phyloP scores from a whole-genome alignment of 257 asterid genomes.

The Vinca minor region DNA sequence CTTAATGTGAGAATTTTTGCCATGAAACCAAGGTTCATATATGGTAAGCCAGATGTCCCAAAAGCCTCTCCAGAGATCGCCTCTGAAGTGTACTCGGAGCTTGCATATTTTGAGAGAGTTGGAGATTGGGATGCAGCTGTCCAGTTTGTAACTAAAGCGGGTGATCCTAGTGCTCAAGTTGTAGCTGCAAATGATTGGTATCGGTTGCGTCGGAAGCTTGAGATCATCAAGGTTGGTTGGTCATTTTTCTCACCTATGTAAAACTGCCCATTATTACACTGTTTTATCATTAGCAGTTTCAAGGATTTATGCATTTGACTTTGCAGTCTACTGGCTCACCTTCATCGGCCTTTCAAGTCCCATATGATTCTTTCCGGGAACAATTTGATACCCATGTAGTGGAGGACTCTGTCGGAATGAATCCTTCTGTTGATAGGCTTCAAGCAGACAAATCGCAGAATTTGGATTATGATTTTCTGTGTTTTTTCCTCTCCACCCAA shows the following conservation, averaged over 20 bases:
- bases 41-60: conserved; percentile 95
- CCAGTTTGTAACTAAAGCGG: conserved; percentile 55
- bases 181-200: conserved; percentile 90
- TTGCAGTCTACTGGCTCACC: conserved; percentile 73
- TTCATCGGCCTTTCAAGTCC: conserved; percentile 71
- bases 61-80: conserved; percentile 63
- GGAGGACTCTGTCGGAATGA: conserved; percentile 30
- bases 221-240: conserved; percentile 64
- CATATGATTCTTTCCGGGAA: conserved; percentile 71
- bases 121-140: conserved; percentile 87
- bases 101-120: conserved; percentile 50
- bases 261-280: not conserved
- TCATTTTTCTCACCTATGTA: not conserved
- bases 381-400: conserved; percentile 30
- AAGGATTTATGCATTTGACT: conserved; percentile 9
- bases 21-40: conserved; percentile 61
- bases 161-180: conserved; percentile 67
- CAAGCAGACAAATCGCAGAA: conserved; percentile 34
- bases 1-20: conserved; percentile 6
- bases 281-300: not conserved
- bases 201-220: conserved; percentile 85
- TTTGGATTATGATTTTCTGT: conserved; percentile 77
- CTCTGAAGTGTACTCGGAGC: conserved; percentile 59
- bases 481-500: conserved; percentile 80
- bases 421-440: conserved; percentile 30